These are phyloP conservation scores for Phoma sp. DNA, from an alignment of 2,329 filamentous ascomycete genomes.

Conservation along the genomic window DNA sequence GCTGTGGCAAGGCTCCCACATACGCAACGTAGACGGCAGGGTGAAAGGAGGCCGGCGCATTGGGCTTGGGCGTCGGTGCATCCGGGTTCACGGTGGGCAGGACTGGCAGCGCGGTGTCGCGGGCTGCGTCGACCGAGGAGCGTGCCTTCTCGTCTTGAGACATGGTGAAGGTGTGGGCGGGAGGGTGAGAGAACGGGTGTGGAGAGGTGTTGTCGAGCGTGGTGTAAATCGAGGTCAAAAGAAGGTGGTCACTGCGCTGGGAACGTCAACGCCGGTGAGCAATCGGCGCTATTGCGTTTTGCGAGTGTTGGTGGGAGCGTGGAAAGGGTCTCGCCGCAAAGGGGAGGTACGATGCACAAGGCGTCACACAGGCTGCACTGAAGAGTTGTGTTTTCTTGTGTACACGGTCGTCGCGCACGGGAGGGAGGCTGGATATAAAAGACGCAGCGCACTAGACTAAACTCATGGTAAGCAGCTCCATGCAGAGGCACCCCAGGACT, in stretches of 20 bases:
- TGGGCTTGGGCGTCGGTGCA: slow-evolving; percentile 70
- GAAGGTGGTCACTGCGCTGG: slow-evolving; percentile 27
- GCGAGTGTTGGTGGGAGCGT: slow-evolving; percentile 32
- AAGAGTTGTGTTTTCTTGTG: slow-evolving; percentile 30
- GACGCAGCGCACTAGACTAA: slow-evolving; percentile 17
- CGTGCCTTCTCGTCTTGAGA: slow-evolving; percentile 77
- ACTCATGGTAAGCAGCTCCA: slow-evolving; percentile 5
- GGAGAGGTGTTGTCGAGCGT: slow-evolving; percentile 20
- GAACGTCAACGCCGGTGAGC: slow-evolving; percentile 19
- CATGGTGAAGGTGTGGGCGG: slow-evolving; percentile 56
- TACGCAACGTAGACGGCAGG: slow-evolving; percentile 84
- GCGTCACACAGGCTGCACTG: slow-evolving; percentile 35
- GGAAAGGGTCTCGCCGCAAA: slow-evolving; percentile 24
- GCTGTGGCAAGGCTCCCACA: slow-evolving; percentile 53
- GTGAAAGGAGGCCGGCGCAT: slow-evolving; percentile 70
- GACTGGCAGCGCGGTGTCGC: slow-evolving; percentile 66
- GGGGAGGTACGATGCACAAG: slow-evolving; percentile 24
- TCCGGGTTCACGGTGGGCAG: slow-evolving; percentile 84
- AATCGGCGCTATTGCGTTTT: slow-evolving; percentile 30
- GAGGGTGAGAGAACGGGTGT: slow-evolving; percentile 30
- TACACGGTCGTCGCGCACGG: slow-evolving; percentile 25
- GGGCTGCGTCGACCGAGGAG: slow-evolving; percentile 77
- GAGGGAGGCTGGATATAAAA: slow-evolving; percentile 33
- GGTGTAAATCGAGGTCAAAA: slow-evolving; percentile 25
- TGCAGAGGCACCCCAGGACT: slow-evolving; percentile 21